Evolutionary conservation across 371 early-diverging fungal species (phyloP).

Genomic region (Lichtheimia ornata): DNA sequence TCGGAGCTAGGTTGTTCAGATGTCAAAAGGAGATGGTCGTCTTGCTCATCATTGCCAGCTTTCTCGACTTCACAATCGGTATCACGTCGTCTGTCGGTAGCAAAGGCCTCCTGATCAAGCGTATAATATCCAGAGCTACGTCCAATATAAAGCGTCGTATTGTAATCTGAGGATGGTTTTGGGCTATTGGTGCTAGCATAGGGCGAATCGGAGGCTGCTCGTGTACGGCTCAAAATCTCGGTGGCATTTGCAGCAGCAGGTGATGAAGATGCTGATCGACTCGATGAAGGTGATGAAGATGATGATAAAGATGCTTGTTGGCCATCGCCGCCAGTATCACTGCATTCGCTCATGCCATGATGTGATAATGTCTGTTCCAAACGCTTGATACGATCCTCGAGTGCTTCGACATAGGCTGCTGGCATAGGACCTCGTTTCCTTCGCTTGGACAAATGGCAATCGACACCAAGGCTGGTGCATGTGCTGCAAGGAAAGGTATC

Average conservation of each 20-base stretch:
- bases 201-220: not conserved
- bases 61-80: conserved; percentile 24
- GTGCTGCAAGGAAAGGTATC: conserved; percentile 13
- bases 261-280: too few species aligned
- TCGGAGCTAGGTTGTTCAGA: not conserved
- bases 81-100: too few species aligned
- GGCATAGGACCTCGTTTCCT: too few species aligned
- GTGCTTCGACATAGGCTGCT: conserved; percentile 28
- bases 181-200: not conserved
- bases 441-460: too few species aligned
- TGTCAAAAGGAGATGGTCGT: conserved; percentile 4
- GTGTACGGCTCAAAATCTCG: too few species aligned
- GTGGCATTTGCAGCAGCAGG: too few species aligned
- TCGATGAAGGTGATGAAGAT: not conserved
- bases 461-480: conserved; percentile 6
- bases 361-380: conserved; percentile 31
- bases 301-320: too few species aligned
- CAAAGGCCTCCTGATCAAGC: conserved; percentile 6
- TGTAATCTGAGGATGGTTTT: conserved; percentile 22
- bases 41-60: conserved; percentile 33
- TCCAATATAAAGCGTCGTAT: conserved; percentile 39
- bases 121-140: conserved; percentile 37
- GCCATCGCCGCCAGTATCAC: too few species aligned
- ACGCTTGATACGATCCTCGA: conserved; percentile 34
- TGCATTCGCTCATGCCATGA: too few species aligned